phyloP scores from a whole-genome alignment of 768 basidiomycete species.

The Termitomyces titanicus region DNA sequence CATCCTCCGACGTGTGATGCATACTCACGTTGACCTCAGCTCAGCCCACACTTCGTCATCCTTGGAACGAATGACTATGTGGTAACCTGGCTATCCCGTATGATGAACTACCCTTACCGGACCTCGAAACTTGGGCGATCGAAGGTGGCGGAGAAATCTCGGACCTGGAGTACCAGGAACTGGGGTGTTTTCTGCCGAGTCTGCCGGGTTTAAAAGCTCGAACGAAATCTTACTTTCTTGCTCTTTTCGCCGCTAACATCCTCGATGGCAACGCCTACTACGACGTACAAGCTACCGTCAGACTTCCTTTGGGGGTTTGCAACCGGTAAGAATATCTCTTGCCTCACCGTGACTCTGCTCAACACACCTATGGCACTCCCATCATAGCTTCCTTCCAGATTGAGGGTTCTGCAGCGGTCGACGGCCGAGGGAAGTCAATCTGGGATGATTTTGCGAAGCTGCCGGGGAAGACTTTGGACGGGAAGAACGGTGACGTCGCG shows the following conservation, averaged over 20 bases:
- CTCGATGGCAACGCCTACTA: constrained; percentile 29
- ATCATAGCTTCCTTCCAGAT: constrained; percentile 64
- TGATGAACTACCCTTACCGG: neutral
- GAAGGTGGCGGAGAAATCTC: constrained; percentile 44
- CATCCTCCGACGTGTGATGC: neutral
- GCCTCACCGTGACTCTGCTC: neutral
- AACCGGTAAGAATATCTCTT: constrained; percentile 42
- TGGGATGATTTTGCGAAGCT: constrained; percentile 71
- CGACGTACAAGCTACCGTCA: constrained; percentile 41
- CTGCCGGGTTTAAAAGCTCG: constrained; percentile 36
- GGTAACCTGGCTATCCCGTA: neutral
- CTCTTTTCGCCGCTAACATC: constrained; percentile 20
- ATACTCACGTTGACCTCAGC: neutral
- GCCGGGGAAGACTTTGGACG: constrained; percentile 69
- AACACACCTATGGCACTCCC: neutral
- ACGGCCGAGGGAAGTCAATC: constrained; percentile 64
- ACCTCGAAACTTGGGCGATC: neutral
- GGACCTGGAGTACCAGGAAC: constrained; percentile 36
- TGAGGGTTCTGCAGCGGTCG: constrained; percentile 59
- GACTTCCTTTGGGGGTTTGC: constrained; percentile 73
- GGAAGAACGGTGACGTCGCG: constrained; percentile 63
- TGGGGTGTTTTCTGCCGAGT: constrained; percentile 33
- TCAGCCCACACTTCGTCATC: neutral
- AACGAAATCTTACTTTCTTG: constrained; percentile 22
- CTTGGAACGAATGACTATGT: neutral